These are phyloP conservation scores for Phytophthora multivora DNA, from an alignment of 352 stramenopile species.

Conservation along the genomic window DNA sequence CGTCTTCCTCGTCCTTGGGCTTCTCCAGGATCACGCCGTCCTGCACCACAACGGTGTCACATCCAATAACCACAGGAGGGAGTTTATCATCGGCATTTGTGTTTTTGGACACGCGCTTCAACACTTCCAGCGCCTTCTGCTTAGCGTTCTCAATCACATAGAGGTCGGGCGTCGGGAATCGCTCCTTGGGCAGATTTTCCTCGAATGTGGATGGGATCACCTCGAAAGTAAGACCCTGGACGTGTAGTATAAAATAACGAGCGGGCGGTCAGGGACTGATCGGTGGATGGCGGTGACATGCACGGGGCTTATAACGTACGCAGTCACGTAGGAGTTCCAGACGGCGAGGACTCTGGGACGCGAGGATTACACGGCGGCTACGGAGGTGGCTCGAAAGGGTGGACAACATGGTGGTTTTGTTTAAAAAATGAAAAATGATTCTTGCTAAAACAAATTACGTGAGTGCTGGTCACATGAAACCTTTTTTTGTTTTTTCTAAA, in stretches of 20 bases:
- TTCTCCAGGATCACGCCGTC: conserved; percentile 91
- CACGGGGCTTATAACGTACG: conserved; percentile 36
- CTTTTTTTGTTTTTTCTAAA: too few species aligned
- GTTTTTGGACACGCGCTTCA: conserved; percentile 40
- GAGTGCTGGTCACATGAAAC: too few species aligned
- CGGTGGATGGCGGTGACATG: not conserved
- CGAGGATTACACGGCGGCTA: conserved; percentile 67
- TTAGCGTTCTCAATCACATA: conserved; percentile 85
- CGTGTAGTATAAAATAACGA: not conserved
- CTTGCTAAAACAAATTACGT: too few species aligned
- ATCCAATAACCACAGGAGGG: conserved; percentile 75
- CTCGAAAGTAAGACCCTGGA: conserved; percentile 70
- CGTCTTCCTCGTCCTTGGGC: conserved; percentile 79
- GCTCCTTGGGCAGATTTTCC: conserved; percentile 78
- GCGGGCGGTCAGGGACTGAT: not conserved
- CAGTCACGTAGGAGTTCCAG: conserved; percentile 74
- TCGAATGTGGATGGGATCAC: conserved; percentile 85
- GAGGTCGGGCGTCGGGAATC: conserved; percentile 63
- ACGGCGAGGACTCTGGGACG: conserved; percentile 81
- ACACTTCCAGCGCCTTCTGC: conserved; percentile 79
- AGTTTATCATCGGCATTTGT: conserved; percentile 1
- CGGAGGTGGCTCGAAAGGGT: conserved; percentile 47
- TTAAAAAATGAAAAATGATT: not conserved
- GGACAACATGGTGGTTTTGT: conserved; percentile 51
- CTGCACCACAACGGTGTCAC: conserved; percentile 89